These are phyloP conservation scores for Rhodotorula babjevae DNA, from an alignment of 768 basidiomycete genomes.

Conservation along the genomic window DNA sequence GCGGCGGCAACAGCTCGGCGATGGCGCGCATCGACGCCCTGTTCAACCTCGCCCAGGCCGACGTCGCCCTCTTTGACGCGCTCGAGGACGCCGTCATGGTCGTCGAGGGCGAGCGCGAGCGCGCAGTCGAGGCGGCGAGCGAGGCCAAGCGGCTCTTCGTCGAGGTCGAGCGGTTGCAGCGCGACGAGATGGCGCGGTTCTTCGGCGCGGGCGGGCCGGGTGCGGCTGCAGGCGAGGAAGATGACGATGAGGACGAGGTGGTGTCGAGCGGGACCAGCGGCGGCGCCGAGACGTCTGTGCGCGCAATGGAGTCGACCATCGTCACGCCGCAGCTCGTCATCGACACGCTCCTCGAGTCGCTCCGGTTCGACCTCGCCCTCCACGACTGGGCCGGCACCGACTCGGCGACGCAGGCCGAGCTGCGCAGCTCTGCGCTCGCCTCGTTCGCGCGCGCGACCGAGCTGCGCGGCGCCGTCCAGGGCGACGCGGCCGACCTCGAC, in stretches of 20 bases:
- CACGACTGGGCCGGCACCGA: not conserved
- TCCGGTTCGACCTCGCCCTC: constrained; percentile 27
- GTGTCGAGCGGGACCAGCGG: not conserved
- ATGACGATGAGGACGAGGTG: not conserved
- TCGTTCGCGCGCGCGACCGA: constrained; percentile 19
- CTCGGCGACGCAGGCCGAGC: not conserved
- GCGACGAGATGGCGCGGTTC: constrained; percentile 25
- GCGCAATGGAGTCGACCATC: constrained; percentile 18
- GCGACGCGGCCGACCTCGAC: constrained; percentile 15
- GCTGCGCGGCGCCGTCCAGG: constrained; percentile 2
- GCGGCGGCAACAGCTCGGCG: not conserved
- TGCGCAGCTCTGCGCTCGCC: not conserved
- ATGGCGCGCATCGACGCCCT: constrained; percentile 24
- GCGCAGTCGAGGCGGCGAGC: not conserved
- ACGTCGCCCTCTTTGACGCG: constrained; percentile 17
- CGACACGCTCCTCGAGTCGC: constrained; percentile 34
- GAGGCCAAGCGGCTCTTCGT: constrained; percentile 30
- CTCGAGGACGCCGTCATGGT: constrained; percentile 7
- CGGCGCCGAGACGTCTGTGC: not conserved
- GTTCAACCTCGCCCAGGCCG: constrained; percentile 34
- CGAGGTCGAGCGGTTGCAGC: constrained; percentile 32
- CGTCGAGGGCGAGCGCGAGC: not conserved
- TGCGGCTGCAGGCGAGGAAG: not conserved
- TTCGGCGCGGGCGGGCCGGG: not conserved
- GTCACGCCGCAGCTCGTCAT: constrained; percentile 33